Conservation (phyloP, 2,329 filamentous ascomycete genomes). For the Penicillium sp. region DNA sequence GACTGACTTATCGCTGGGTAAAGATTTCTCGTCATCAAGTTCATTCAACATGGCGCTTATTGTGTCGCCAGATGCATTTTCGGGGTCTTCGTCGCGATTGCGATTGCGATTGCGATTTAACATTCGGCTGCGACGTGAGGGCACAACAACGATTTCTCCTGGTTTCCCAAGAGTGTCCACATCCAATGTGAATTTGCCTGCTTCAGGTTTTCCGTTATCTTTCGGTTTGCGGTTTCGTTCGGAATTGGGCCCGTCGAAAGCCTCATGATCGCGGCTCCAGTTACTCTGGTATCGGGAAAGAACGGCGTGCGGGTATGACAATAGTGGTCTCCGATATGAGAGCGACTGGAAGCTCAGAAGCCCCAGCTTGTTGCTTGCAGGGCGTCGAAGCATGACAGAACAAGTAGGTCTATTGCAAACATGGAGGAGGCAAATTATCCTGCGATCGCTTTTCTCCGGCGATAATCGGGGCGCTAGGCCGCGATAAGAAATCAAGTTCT, state of each 20-base stretch:
- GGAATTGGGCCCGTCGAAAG: neutral
- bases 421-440: slow-evolving; percentile 5
- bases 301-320: slow-evolving; percentile 10
- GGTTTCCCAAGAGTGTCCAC: slow-evolving; percentile 36
- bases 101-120: slow-evolving; percentile 3
- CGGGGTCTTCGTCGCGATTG: slow-evolving; percentile 1
- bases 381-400: slow-evolving; percentile 26
- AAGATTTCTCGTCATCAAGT: slow-evolving; percentile 19
- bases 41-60: slow-evolving; percentile 26
- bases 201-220: neutral
- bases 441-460: slow-evolving; percentile 8
- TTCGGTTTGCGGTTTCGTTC: slow-evolving; percentile 3
- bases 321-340: slow-evolving; percentile 5
- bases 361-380: slow-evolving; percentile 18
- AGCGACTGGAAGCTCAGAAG: slow-evolving; percentile 20
- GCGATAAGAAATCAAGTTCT: slow-evolving; percentile 1
- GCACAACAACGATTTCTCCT: slow-evolving; percentile 36
- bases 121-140: slow-evolving; percentile 18
- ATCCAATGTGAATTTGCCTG: slow-evolving; percentile 24
- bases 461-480: slow-evolving; percentile 8
- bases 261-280: slow-evolving; percentile 6
- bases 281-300: slow-evolving; percentile 21
- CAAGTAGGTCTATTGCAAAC: slow-evolving; percentile 1
- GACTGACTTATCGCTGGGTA: slow-evolving; percentile 13
- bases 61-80: slow-evolving; percentile 3